Evolutionary conservation across 2,329 filamentous ascomycete genomes (phyloP).

Genomic region (Reticulascus tulasneorum): DNA sequence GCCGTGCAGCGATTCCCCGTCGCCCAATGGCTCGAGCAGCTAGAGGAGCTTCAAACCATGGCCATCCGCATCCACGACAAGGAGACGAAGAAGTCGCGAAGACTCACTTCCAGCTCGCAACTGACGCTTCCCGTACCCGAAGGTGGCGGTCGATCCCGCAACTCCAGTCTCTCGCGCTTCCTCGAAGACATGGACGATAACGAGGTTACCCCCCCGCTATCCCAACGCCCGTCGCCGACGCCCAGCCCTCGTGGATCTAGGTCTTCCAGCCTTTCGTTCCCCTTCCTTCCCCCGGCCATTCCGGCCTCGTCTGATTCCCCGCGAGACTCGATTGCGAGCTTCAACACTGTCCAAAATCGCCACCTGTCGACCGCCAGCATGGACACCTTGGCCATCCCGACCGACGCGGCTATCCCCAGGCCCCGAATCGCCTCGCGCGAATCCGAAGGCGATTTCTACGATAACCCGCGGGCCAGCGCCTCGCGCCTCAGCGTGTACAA

Average conservation of each 20-base stretch:
- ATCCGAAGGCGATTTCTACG: conserved; percentile 13
- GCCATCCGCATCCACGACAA: conserved; percentile 49
- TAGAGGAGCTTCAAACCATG: conserved; percentile 58
- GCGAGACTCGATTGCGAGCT: conserved; percentile 4
- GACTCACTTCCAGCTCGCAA: conserved; percentile 12
- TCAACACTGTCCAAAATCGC: conserved; percentile 12
- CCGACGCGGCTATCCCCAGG: conserved; percentile 8
- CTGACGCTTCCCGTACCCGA: conserved; percentile 13
- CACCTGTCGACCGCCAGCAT: conserved; percentile 15
- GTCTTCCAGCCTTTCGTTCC: too few relatives aligned
- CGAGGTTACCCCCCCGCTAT: too few relatives aligned
- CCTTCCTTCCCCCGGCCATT: too few relatives aligned
- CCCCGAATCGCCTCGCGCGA: conserved; percentile 15
- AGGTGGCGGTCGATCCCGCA: too few relatives aligned
- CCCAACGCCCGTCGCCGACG: too few relatives aligned
- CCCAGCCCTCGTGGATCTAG: too few relatives aligned
- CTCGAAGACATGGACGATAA: too few relatives aligned
- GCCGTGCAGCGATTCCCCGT: conserved; percentile 65
- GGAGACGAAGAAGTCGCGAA: conserved; percentile 22
- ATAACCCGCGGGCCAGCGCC: conserved; percentile 29
- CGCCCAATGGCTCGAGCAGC: conserved; percentile 61
- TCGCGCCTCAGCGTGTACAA: conserved; percentile 51
- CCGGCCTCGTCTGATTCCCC: too few relatives aligned
- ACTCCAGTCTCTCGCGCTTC: too few relatives aligned
- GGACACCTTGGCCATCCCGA: conserved; percentile 22